Conservation (phyloP, 2,329 filamentous ascomycete species). For the Fusarium decemcellulare region DNA sequence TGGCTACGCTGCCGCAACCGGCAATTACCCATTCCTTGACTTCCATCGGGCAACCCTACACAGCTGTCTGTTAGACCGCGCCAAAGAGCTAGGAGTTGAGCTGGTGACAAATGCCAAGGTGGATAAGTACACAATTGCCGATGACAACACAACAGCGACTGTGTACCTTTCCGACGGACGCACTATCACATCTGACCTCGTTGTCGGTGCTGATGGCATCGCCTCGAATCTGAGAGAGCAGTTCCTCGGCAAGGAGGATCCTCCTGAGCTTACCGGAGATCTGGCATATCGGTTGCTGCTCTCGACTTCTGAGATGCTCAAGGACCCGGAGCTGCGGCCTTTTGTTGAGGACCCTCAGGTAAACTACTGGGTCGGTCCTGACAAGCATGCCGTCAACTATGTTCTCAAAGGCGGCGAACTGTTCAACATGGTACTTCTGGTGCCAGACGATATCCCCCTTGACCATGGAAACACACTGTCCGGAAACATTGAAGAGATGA, state of each 20-base stretch:
- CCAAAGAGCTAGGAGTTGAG: constrained; percentile 55
- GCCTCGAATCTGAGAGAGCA: constrained; percentile 53
- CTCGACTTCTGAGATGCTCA: constrained; percentile 60
- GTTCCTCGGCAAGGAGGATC: constrained; percentile 59
- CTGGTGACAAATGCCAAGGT: constrained; percentile 46
- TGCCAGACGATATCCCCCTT: constrained; percentile 60
- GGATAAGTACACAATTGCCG: constrained; percentile 19
- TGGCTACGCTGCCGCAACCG: constrained; percentile 35
- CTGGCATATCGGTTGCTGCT: constrained; percentile 69
- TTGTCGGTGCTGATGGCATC: constrained; percentile 64
- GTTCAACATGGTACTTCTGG: constrained; percentile 63
- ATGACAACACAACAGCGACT: constrained; percentile 24
- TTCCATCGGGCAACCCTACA: constrained; percentile 66
- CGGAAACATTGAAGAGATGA: constrained; percentile 58
- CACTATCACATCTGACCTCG: constrained; percentile 56
- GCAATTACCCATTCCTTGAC: constrained; percentile 58
- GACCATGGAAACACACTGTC: constrained; percentile 26
- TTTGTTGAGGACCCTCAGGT: constrained; percentile 63
- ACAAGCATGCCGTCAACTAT: constrained; percentile 65
- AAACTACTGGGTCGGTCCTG: constrained; percentile 68
- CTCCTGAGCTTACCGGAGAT: constrained; percentile 67
- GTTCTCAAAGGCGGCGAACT: constrained; percentile 58
- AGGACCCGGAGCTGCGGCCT: constrained; percentile 59
- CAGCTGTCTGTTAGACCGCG: constrained; percentile 56
- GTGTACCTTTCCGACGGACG: constrained; percentile 49